These are phyloP conservation scores for Malassezia nana DNA, from an alignment of 1,284 basidiomycete genomes.

Conservation along the genomic window DNA sequence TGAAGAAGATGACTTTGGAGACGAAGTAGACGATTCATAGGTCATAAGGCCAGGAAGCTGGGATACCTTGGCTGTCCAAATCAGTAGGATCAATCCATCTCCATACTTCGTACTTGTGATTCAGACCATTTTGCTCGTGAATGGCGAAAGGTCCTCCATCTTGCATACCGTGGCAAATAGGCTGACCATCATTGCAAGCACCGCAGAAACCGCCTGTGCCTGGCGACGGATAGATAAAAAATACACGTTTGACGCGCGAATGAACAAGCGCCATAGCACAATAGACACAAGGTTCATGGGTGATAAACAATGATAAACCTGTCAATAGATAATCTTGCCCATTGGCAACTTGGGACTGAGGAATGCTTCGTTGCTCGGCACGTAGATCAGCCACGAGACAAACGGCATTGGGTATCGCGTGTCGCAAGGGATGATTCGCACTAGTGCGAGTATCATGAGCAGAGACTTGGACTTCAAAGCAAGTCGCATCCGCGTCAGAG, in stretches of 20 bases:
- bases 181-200: conserved; percentile 3
- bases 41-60: neutral
- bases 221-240: conserved; percentile 33
- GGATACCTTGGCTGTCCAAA: neutral
- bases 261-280: conserved; percentile 46
- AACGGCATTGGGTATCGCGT: conserved; percentile 32
- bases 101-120: conserved; percentile 50
- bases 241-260: conserved; percentile 33
- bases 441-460: conserved; percentile 29
- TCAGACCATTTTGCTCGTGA: conserved; percentile 50
- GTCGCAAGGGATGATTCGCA: conserved; percentile 36
- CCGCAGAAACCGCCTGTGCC: conserved; percentile 40
- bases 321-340: conserved; percentile 44
- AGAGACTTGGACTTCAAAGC: conserved; percentile 17
- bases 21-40: conserved; percentile 2
- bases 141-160: conserved; percentile 45
- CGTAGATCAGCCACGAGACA: conserved; percentile 22
- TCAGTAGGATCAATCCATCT: conserved; percentile 28
- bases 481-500: conserved; percentile 10
- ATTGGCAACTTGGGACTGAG: conserved; percentile 14
- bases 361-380: neutral
- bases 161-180: conserved; percentile 19
- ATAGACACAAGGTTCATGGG: conserved; percentile 44
- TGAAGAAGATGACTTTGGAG: conserved; percentile 4
- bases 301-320: conserved; percentile 31